Evolutionary conservation across 1,284 basidiomycete species (phyloP), one percentile per base, ranked within the genome.

Genomic region (Sphagnurus paluster): DNA sequence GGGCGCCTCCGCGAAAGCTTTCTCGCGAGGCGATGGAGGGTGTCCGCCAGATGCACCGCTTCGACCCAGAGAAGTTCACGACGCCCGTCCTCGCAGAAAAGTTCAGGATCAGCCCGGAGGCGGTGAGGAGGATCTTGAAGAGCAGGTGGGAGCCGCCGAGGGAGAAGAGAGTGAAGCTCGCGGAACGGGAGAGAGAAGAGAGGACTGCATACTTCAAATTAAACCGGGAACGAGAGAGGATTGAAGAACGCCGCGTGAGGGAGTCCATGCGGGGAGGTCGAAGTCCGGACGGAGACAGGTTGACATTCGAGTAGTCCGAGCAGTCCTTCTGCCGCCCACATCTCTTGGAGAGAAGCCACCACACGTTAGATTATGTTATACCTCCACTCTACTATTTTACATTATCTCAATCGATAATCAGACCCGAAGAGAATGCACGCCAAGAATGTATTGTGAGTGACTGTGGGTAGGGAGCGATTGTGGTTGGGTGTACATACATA

Each of bases 21-120:
- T 93, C 90, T n/a, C 80, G 89, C 49, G 87, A 92, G 50, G 91
- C 92, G 23, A 97, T 97, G 93, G 86, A 89, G 47, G 85, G 85
- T 23, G 63, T 97, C 50, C 82, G 90, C 28, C 73, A 81, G 40
- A 71, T 97, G 52, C 80, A 95, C 65, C 64, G 68, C 29, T 64
- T 82, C 37, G 84, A 96, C 62, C 86, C 87, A 3, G 72, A 73
- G 39, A 76, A 69, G 25, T 93, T 89, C 68, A 78, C 77, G 20
- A 87, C 84, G 11, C 76, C 83, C 14, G 67, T 84, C 0, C 80
- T 97, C 13, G 83, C 90, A 16, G 76, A 85, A 48, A 80, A 81
- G 59, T 97, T 96, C 68, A 83, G 75, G 59, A 82, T 96, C 61
- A 90, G 85, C 59, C 82, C 87, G 35, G 94, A 97, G 71, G 92